phyloP scores from a whole-genome alignment of 2,329 filamentous ascomycete genomes.

The Domatiomyces globalis region DNA sequence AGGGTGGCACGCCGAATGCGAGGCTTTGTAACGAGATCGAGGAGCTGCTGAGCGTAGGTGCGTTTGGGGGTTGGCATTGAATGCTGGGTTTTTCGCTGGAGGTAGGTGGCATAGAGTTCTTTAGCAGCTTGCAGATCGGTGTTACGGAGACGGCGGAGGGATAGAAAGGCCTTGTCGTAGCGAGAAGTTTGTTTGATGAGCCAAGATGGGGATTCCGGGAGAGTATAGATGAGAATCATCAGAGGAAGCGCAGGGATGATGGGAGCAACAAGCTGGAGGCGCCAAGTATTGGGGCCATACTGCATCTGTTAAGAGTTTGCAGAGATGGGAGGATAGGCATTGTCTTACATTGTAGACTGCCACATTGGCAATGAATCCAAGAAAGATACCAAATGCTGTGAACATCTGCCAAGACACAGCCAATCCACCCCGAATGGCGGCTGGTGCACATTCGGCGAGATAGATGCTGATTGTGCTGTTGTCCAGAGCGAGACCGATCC shows the following conservation, averaged over 20 bases:
- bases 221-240: constrained; percentile 43
- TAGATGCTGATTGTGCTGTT: constrained; percentile 35
- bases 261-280: constrained; percentile 49
- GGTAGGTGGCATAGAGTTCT: constrained; percentile 39
- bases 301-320: constrained; percentile 1
- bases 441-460: constrained; percentile 35
- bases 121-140: constrained; percentile 42
- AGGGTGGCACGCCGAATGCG: constrained; percentile 21
- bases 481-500: constrained; percentile 23
- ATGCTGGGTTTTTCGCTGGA: constrained; percentile 39
- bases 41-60: constrained; percentile 20
- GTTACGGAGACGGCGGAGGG: constrained; percentile 44
- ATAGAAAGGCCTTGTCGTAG: constrained; percentile 44
- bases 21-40: constrained; percentile 22
- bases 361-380: constrained; percentile 52
- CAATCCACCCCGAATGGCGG: constrained; percentile 35
- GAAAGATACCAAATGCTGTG: constrained; percentile 45
- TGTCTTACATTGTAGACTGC: constrained; percentile 41
- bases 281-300: constrained; percentile 43
- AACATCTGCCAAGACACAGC: constrained; percentile 43
- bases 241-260: constrained; percentile 52
- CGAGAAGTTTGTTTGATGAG: constrained; percentile 48
- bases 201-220: constrained; percentile 53
- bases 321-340: background rate
- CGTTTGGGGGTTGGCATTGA: constrained; percentile 19